Percentiles rank a stretch among this genome's conserved stretches.
These are phyloP conservation scores for Dipteronia dyeriana DNA, from an alignment of 345 rosid species.

Conservation along the genomic window DNA sequence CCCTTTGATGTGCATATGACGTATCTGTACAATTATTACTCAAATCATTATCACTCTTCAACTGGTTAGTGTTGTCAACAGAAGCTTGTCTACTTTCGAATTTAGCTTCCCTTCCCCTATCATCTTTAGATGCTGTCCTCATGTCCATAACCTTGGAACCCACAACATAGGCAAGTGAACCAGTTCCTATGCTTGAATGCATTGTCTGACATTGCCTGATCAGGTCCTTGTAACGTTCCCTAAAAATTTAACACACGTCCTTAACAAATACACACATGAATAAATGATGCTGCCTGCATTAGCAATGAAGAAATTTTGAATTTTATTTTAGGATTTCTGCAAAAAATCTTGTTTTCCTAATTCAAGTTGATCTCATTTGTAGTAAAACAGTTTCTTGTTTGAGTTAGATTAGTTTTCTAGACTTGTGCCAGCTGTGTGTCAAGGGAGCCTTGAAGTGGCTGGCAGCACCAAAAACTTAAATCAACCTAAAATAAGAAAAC, in stretches of 20 bases:
- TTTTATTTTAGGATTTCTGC: background rate
- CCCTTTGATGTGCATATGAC: constrained; percentile 44
- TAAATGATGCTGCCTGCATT: background rate
- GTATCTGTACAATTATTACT: constrained; percentile 59
- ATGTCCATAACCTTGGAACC: constrained; percentile 96
- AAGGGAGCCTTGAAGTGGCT: background rate
- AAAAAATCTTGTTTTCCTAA: background rate
- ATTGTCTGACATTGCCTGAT: constrained; percentile 74
- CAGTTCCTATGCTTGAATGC: constrained; percentile 95
- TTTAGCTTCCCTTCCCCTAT: constrained; percentile 41
- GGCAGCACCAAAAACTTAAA: background rate
- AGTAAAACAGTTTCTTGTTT: background rate
- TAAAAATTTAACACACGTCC: constrained; percentile 29
- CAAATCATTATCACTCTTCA: constrained; percentile 43
- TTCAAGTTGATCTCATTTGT: background rate
- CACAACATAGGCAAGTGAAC: constrained; percentile 83
- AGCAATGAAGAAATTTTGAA: background rate
- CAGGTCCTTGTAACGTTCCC: constrained; percentile 71
- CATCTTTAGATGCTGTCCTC: constrained; percentile 79
- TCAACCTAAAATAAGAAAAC: background rate
- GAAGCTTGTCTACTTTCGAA: constrained; percentile 45
- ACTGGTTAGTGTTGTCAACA: constrained; percentile 40
- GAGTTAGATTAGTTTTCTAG: background rate
- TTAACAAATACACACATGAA: background rate
- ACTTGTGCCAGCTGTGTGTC: background rate